Conservation (phyloP, 176 grass and related monocot genomes). For the Cenchrus fungigraminus region DNA sequence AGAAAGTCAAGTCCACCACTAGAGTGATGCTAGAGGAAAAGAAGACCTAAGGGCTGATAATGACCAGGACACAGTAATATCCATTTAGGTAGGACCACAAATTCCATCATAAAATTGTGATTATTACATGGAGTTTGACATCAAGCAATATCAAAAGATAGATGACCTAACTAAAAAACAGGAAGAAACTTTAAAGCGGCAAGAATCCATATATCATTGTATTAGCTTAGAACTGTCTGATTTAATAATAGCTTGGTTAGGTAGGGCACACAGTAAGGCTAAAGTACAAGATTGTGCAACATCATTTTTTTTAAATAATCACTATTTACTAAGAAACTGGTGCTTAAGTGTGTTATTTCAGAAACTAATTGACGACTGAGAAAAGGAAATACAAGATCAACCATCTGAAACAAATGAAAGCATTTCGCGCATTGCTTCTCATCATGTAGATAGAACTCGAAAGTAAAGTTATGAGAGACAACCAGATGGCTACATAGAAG, state of each 20-base stretch:
- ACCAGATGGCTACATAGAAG: conserved; percentile 13
- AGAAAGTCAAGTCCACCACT: not conserved
- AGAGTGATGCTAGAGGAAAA: not conserved
- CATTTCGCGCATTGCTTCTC: conserved; percentile 6
- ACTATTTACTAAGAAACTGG: conserved; percentile 20
- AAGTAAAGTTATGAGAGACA: conserved; percentile 12
- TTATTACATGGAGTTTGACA: conserved; percentile 2
- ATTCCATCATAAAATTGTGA: not conserved
- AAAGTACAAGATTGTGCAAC: conserved; percentile 4
- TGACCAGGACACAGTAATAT: not conserved
- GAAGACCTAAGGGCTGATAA: conserved; percentile 4
- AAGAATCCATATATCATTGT: not conserved
- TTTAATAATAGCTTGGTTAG: conserved; percentile 6
- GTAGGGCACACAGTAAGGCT: not conserved
- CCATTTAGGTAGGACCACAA: conserved; percentile 3
- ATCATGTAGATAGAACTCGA: not conserved
- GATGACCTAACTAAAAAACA: not conserved
- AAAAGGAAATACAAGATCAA: conserved; percentile 30
- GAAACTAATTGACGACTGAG: conserved; percentile 9
- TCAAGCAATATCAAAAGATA: conserved; percentile 21
- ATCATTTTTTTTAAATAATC: conserved; percentile 11
- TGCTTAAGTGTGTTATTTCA: not conserved
- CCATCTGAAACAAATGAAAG: conserved; percentile 30
- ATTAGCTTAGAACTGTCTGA: conserved; percentile 4
- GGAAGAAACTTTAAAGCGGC: not conserved